Percentiles rank a stretch among this genome's conserved stretches.
These are phyloP conservation scores for Cnidoscolus chayamansa DNA, from an alignment of 441 rosid genomes.

Conservation along the genomic window DNA sequence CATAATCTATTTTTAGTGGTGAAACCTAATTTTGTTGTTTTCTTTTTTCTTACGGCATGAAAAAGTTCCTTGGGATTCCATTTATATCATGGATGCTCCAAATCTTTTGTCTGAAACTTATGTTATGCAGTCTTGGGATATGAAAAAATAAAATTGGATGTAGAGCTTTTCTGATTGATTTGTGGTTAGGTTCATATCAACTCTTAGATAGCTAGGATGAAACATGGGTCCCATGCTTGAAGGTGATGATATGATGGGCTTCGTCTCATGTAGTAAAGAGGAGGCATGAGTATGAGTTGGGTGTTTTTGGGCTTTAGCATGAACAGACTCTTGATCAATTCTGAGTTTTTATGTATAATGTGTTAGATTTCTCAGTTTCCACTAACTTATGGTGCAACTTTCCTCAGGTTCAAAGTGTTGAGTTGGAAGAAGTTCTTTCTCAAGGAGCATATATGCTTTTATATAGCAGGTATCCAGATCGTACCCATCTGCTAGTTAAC, in stretches of 20 bases:
- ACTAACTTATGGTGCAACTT: conserved; percentile 14
- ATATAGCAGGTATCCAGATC: conserved; percentile 65
- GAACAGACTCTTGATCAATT: not conserved
- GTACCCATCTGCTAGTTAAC: not conserved
- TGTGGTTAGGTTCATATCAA: not conserved
- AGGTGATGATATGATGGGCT: not conserved
- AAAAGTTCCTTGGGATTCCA: not conserved
- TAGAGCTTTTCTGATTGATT: not conserved
- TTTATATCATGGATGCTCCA: not conserved
- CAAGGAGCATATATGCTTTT: conserved; percentile 95
- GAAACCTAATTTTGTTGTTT: not conserved
- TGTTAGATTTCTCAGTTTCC: not conserved
- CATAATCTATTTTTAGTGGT: not conserved
- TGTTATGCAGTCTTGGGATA: not conserved
- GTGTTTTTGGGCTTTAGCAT: not conserved
- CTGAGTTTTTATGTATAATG: not conserved
- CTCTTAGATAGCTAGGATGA: conserved; percentile 1
- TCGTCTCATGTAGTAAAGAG: not conserved
- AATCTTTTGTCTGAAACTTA: not conserved
- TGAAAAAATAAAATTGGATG: not conserved
- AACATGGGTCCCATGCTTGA: not conserved
- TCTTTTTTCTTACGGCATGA: not conserved
- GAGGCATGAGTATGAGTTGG: not conserved
- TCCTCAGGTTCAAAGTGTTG: conserved; percentile 65
- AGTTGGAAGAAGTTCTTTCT: conserved; percentile 82